Conservation (phyloP, 2,329 filamentous ascomycete genomes). For the Claviceps spartinae region DNA sequence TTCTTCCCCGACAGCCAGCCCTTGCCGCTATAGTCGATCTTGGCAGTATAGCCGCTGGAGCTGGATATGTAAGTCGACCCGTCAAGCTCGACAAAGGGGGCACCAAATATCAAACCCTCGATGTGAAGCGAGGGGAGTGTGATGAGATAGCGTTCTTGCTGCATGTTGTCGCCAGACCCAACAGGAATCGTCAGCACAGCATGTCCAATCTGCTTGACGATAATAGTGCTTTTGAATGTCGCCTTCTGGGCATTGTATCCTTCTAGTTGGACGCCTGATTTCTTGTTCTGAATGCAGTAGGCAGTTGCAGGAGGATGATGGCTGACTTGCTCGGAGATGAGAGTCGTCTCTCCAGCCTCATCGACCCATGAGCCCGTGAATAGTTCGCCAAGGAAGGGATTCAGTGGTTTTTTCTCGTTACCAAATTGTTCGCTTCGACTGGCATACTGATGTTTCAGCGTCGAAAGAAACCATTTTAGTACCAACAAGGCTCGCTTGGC, state of each 20-base stretch:
- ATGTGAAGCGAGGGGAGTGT: conserved; percentile 86
- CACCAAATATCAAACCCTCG: conserved; percentile 75
- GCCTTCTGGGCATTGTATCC: conserved; percentile 96
- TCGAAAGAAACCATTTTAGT: conserved; percentile 93
- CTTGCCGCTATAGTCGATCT: conserved; percentile 85
- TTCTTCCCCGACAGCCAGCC: conserved; percentile 95
- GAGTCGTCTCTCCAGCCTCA: conserved; percentile 63
- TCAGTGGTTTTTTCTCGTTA: conserved; percentile 95
- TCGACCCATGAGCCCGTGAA: conserved; percentile 89
- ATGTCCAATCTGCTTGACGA: conserved; percentile 89
- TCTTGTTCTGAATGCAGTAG: conserved; percentile 79
- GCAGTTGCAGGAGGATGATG: conserved; percentile 93
- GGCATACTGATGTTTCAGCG: conserved; percentile 74
- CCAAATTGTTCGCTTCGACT: conserved; percentile 64
- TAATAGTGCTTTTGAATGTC: conserved; percentile 84
- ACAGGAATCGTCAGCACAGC: conserved; percentile 63
- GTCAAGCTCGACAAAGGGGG: conserved; percentile 85
- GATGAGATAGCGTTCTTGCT: conserved; percentile 68
- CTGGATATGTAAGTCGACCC: conserved; percentile 74
- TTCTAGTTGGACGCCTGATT: conserved; percentile 64
- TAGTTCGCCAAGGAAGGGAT: conserved; percentile 89
- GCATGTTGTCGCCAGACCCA: conserved; percentile 15
- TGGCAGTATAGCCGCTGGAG: conserved; percentile 73
- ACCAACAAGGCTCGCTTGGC: conserved; percentile 74
- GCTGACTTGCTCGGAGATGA: conserved; percentile 88